Base-by-base conservation (phyloP, 352 stramenopile species). In the Pythium insidiosum region DNA sequence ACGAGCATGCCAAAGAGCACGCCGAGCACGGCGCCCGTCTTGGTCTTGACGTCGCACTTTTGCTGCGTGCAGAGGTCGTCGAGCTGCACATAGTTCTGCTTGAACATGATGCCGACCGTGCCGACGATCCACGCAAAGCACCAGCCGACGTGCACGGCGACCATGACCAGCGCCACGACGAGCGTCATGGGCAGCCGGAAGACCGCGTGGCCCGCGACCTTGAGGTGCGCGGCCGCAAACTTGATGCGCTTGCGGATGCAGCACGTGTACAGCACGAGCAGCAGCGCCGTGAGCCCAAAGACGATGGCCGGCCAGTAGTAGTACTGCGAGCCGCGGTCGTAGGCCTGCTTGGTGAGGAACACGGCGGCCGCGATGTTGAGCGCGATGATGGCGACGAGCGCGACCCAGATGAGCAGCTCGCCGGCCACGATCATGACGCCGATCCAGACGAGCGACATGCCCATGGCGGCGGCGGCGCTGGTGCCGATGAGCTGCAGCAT, bases 201-300 rank as follows among this genome's bases (percentile, higher is more conserved):
- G 30, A 97, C 73, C 13, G 89, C 89, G 6, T 67, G 73, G 18
- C 93, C 70, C 0, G 84, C 92, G 29, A 95, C 86, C 23, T 85
- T 72, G 19, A 98, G 62, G 55, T 97, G 93, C 7, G 84, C 81
- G 12, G 85, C 74, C 3, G 90, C 90, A 67, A 97, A 98, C 28
- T 93, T 87, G 57, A 98, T 93, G 22, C 87, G 72, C 44, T 85
- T 49, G 71, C 82, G 62, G 47, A 88, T 75, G 58, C 69, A 86
- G 47, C 47, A 73, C 38, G 73, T 58, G 63, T 88, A 91, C 21
- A 80, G 38, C 13, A 81, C 41, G 4, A 73, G 41, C 5, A 82
- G 60, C 33, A 71, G 33, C 18, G 58, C 48, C 15, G 36, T 26
- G 20, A 57, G 52, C 3, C 61, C 61, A 43, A 71, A 71, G 13